A percentile compares a stretch with the other conserved stretches of the same genome.
phyloP scores from a whole-genome alignment of 371 early-diverging fungal species.

The Chytridium lagenaria region DNA sequence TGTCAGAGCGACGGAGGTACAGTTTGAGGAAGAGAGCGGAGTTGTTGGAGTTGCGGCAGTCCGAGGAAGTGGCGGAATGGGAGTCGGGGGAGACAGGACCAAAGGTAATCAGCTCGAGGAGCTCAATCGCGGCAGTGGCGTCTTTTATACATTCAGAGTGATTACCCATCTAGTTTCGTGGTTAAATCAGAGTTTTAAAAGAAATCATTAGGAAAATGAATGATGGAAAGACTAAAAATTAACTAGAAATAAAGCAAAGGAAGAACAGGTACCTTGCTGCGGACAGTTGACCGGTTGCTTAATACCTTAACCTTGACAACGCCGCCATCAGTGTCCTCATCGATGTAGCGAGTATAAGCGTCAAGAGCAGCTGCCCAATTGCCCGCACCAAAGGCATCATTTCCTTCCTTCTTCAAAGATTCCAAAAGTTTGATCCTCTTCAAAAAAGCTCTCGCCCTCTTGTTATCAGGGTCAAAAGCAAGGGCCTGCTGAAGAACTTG shows the following conservation, averaged over 20 bases:
- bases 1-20: conserved; percentile 79
- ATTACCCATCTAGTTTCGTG: conserved; percentile 59
- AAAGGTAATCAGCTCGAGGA: conserved; percentile 51
- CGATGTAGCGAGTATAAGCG: conserved; percentile 73
- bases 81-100: conserved; percentile 55
- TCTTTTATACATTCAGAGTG: conserved; percentile 70
- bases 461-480: conserved; percentile 80
- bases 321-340: conserved; percentile 71
- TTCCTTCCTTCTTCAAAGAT: conserved; percentile 72
- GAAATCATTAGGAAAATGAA: too few relatives aligned
- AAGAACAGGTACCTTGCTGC: conserved; percentile 42
- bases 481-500: conserved; percentile 65
- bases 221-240: neutral
- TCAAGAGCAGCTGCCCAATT: conserved; percentile 70
- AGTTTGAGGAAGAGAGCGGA: conserved; percentile 66
- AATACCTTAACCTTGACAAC: conserved; percentile 74
- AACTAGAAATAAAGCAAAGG: neutral
- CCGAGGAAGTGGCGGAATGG: conserved; percentile 33
- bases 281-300: conserved; percentile 79
- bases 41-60: conserved; percentile 39
- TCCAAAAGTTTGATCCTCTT: conserved; percentile 71
- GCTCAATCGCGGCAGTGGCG: conserved; percentile 71
- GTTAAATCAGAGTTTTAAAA: too few relatives aligned
- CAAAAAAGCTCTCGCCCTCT: conserved; percentile 68
- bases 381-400: conserved; percentile 73